Conservation (phyloP, 129 eudicot genomes). For the Logfia minima region DNA sequence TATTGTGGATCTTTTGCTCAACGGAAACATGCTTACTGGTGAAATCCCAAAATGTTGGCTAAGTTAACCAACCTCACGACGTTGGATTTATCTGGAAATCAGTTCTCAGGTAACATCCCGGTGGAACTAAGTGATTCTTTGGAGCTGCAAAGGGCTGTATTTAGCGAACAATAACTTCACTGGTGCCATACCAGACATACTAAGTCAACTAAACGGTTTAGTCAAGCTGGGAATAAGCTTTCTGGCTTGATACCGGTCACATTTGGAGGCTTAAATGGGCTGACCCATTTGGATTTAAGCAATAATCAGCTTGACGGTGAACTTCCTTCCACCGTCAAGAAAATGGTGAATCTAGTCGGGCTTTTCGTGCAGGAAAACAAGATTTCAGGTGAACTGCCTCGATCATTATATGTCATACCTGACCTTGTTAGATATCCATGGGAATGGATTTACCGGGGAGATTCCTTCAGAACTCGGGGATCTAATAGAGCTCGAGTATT, state of each 20-base stretch:
- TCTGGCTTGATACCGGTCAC: conserved; percentile 51
- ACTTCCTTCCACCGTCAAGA: conserved; percentile 41
- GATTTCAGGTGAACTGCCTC: conserved; percentile 54
- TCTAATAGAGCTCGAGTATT: conserved; percentile 47
- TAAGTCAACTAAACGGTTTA: conserved; percentile 50
- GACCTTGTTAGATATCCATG: conserved; percentile 57
- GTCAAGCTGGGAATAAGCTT: conserved; percentile 55
- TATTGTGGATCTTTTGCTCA: conserved; percentile 53
- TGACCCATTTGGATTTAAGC: conserved; percentile 69
- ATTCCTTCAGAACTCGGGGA: conserved; percentile 57
- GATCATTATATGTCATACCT: conserved; percentile 49
- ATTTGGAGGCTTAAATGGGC: conserved; percentile 45
- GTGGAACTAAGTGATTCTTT: conserved; percentile 40
- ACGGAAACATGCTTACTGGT: conserved; percentile 54
- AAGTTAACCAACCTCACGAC: conserved; percentile 52
- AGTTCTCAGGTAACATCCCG: conserved; percentile 50
- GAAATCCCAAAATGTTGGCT: conserved; percentile 53
- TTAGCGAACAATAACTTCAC: conserved; percentile 58
- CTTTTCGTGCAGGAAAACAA: conserved; percentile 53
- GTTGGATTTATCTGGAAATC: conserved; percentile 51
- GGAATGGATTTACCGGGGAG: conserved; percentile 50
- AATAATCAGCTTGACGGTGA: conserved; percentile 48
- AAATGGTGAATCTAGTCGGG: conserved; percentile 57
- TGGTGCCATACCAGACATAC: conserved; percentile 43
- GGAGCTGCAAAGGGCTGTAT: conserved; percentile 56